Percentiles rank a stretch among this genome's conserved stretches.
These are phyloP conservation scores for Aaosphaeria arxii DNA, from an alignment of 2,329 filamentous ascomycete genomes.

Conservation along the genomic window DNA sequence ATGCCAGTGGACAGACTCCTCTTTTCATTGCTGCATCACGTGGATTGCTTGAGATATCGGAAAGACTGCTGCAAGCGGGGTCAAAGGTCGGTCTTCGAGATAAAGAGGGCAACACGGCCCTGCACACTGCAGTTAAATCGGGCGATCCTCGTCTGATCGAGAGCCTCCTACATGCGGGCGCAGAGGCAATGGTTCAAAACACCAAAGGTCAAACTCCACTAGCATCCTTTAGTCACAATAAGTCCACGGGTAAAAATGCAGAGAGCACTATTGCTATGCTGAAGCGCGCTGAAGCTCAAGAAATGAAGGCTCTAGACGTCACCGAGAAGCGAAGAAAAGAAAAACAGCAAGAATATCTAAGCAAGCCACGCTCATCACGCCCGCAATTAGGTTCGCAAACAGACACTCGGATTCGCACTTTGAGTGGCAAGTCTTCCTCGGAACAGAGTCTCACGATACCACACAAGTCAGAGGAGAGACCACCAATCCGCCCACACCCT, in stretches of 20 bases:
- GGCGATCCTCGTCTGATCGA: slow-evolving; percentile 13
- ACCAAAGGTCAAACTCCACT: slow-evolving; percentile 13
- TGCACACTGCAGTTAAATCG: slow-evolving; percentile 17
- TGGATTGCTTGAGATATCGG: slow-evolving; percentile 18
- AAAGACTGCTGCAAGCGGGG: slow-evolving; percentile 14
- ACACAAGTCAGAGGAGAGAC: no score
- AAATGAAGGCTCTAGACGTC: slow-evolving; percentile 1
- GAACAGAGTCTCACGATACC: no score
- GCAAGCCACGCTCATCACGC: no score
- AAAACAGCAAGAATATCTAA: slow-evolving; percentile 1
- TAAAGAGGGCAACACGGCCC: slow-evolving; percentile 14
- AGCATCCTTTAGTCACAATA: slow-evolving; percentile 9
- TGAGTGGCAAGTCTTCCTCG: no score
- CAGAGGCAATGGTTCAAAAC: slow-evolving; percentile 14
- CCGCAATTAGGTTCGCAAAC: no score
- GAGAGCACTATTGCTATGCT: slow-evolving; percentile 17
- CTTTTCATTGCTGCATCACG: slow-evolving; percentile 18
- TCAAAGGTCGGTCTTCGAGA: slow-evolving; percentile 15
- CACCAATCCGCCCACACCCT: no score
- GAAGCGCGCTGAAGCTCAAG: slow-evolving; percentile 15
- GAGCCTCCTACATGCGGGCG: slow-evolving; percentile 15
- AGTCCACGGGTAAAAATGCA: slow-evolving; percentile 12
- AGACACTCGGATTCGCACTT: no score
- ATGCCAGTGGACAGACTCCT: slow-evolving; percentile 15
- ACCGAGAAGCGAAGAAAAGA: slow-evolving; percentile 3